Conservation (phyloP, 345 rosid species). For the Erysimum cheiranthoides region DNA sequence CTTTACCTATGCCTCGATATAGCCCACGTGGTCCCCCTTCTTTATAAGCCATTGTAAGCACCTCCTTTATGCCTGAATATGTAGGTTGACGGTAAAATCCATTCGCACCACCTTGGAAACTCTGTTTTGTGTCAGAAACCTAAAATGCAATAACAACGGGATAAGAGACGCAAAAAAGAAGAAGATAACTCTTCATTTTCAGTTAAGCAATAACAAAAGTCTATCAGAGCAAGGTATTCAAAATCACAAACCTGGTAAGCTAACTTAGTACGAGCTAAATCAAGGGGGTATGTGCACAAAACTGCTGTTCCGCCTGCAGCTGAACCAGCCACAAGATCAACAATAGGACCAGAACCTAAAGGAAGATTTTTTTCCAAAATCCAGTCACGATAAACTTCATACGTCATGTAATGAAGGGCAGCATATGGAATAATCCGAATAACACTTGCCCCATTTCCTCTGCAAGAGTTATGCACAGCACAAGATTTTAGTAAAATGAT, state of each 20-base stretch:
- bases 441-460: conserved; percentile 98
- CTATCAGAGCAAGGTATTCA: background rate
- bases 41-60: conserved; percentile 72
- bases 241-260: conserved; percentile 81
- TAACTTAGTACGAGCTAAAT: conserved; percentile 95
- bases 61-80: conserved; percentile 78
- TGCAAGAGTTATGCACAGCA: conserved; percentile 41
- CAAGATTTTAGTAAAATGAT: conserved; percentile 31
- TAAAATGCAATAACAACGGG: conserved; percentile 41
- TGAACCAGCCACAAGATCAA: conserved; percentile 96
- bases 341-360: conserved; percentile 82
- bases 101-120: conserved; percentile 48
- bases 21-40: conserved; percentile 84
- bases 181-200: background rate
- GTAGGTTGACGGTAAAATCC: conserved; percentile 57
- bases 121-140: conserved; percentile 61
- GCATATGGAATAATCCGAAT: conserved; percentile 95
- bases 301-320: conserved; percentile 98
- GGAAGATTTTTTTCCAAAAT: conserved; percentile 71
- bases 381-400: conserved; percentile 90
- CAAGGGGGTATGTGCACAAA: conserved; percentile 91
- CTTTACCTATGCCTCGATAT: conserved; percentile 87
- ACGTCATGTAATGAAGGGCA: conserved; percentile 94
- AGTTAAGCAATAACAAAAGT: conserved; percentile 4
- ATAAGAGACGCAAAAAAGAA: conserved; percentile 24